Percentiles rank a stretch among this genome's conserved stretches.
phyloP scores from a whole-genome alignment of 2,329 filamentous ascomycete species.

The Aspergillus aculeatinus region DNA sequence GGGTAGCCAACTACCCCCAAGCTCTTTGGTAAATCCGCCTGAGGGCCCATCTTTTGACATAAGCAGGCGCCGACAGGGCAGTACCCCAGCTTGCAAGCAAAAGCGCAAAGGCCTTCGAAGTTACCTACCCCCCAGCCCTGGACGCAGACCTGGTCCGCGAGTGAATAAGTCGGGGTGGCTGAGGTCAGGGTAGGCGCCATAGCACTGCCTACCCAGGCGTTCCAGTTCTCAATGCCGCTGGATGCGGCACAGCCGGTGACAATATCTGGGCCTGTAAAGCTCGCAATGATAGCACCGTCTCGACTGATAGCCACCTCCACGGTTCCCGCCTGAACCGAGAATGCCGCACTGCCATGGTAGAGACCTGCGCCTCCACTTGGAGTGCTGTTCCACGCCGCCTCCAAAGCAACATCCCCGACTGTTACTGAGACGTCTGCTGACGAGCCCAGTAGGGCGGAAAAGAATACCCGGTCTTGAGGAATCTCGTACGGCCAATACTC shows the following conservation, averaged over 20 bases:
- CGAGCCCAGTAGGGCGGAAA: slow-evolving; percentile 34
- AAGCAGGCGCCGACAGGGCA: slow-evolving; percentile 12
- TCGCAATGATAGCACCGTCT: background rate
- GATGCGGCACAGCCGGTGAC: background rate
- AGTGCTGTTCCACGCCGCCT: slow-evolving; percentile 22
- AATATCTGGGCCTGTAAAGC: background rate
- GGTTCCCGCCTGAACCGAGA: background rate
- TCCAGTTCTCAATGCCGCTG: background rate
- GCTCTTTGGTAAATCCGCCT: background rate
- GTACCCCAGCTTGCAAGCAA: background rate
- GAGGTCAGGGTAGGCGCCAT: background rate
- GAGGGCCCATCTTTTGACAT: slow-evolving; percentile 5
- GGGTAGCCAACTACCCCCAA: slow-evolving; percentile 12
- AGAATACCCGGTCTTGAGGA: slow-evolving; percentile 21
- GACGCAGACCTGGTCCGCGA: slow-evolving; percentile 1
- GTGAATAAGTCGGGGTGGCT: background rate
- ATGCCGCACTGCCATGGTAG: slow-evolving; percentile 29
- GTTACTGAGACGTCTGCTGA: slow-evolving; percentile 28
- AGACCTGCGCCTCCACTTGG: slow-evolving; percentile 30
- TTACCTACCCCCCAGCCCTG: background rate
- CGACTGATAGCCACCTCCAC: slow-evolving; percentile 8
- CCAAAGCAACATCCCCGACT: slow-evolving; percentile 25
- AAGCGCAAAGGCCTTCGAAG: slow-evolving; percentile 1
- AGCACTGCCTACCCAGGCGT: slow-evolving; percentile 2
- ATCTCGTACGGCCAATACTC: slow-evolving; percentile 20